A percentile compares a stretch with the other conserved stretches of the same genome.
These are phyloP conservation scores for Pleurozium schreberi DNA, from an alignment of 225 moss, liverwort and hornwort genomes.

Conservation along the genomic window DNA sequence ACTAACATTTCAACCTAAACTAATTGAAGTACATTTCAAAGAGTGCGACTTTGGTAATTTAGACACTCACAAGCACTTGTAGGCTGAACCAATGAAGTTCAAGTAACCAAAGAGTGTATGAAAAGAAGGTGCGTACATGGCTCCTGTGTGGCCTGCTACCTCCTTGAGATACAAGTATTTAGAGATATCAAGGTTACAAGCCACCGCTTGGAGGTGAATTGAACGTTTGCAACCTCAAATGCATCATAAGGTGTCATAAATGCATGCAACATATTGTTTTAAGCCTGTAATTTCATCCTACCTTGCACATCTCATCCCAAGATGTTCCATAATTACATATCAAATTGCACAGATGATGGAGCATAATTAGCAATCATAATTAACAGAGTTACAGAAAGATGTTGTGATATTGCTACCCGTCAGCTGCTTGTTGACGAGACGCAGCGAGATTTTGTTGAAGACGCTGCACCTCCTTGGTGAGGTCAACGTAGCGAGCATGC, in stretches of 20 bases:
- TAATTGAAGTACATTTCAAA: no score
- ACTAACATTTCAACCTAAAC: not conserved
- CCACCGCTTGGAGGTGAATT: not conserved
- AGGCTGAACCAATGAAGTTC: no score
- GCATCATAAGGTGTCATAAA: not conserved
- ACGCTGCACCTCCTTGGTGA: conserved; percentile 52
- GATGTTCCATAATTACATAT: not conserved
- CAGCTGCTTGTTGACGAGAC: conserved; percentile 61
- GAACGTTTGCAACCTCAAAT: not conserved
- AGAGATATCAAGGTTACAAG: not conserved
- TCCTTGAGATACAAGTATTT: not conserved
- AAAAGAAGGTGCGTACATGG: not conserved
- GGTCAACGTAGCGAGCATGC: conserved; percentile 37
- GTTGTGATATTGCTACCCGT: conserved; percentile 28
- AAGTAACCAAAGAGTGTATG: not conserved
- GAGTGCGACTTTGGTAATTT: not conserved
- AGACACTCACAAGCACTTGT: no score
- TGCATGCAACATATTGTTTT: not conserved
- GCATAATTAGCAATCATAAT: not conserved
- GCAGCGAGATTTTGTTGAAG: conserved; percentile 45
- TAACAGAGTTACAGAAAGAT: not conserved
- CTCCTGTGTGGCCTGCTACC: not conserved
- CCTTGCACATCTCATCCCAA: not conserved
- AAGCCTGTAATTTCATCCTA: not conserved
- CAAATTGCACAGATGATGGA: not conserved